Conservation (phyloP, 768 basidiomycete genomes). For the Rhodotorula graminis region DNA sequence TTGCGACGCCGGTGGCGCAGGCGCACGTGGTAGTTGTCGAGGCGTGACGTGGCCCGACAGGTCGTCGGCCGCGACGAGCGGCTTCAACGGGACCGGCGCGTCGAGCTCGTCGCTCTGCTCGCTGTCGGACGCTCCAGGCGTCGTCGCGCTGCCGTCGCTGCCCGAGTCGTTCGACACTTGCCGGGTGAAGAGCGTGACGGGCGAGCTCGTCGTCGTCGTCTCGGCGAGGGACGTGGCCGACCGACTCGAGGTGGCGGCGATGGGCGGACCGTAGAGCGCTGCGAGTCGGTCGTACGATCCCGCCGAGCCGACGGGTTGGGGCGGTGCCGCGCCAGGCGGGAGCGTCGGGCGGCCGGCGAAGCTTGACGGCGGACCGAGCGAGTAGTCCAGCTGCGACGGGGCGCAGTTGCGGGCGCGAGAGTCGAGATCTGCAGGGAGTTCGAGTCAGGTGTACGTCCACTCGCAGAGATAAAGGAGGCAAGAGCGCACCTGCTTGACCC, state of each 20-base stretch:
- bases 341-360: background rate
- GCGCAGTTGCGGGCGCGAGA: too few species aligned
- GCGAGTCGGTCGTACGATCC: background rate
- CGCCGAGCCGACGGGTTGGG: background rate
- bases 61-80: background rate
- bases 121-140: background rate
- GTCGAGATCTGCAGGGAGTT: too few species aligned
- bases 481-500: too few species aligned
- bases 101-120: too few species aligned
- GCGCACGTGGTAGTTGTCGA: too few species aligned
- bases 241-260: background rate
- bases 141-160: background rate
- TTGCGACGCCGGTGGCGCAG: too few species aligned
- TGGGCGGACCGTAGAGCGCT: slow-evolving; percentile 5
- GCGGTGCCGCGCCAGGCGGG: background rate
- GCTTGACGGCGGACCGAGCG: too few species aligned
- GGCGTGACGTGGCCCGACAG: background rate
- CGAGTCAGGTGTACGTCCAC: too few species aligned
- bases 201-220: background rate
- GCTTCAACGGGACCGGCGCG: background rate
- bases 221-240: background rate
- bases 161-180: background rate
- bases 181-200: background rate
- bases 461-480: too few species aligned
- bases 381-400: too few species aligned